Conservation (phyloP, 176 grass and related monocot genomes). For the Dendrocalamus sinicus region DNA sequence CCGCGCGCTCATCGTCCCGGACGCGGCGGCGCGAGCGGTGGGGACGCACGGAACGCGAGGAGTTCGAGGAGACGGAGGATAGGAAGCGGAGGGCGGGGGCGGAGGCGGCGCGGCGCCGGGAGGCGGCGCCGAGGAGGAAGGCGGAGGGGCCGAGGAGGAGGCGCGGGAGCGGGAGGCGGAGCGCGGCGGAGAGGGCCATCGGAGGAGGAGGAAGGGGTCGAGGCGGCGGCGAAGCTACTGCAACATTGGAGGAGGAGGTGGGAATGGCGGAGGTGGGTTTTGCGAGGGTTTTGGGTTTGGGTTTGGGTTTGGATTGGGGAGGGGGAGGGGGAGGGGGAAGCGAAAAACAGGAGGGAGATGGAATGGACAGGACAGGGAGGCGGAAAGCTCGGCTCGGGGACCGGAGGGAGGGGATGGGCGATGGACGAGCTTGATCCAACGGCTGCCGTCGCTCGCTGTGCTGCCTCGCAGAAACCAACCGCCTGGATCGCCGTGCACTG, state of each 20-base stretch:
- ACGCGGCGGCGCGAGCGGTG: conserved; percentile 31
- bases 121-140: conserved; percentile 34
- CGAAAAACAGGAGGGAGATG: not conserved
- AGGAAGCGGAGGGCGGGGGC: conserved; percentile 44
- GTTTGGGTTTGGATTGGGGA: conserved; percentile 52
- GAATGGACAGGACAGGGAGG: not conserved
- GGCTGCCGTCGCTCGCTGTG: not conserved
- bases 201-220: not conserved
- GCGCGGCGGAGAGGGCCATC: conserved; percentile 67
- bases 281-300: conserved; percentile 61
- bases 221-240: not conserved
- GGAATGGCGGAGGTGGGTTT: conserved; percentile 39
- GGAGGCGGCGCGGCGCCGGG: conserved; percentile 44
- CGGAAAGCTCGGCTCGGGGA: not conserved
- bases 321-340: not conserved
- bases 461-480: not conserved
- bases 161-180: conserved; percentile 60
- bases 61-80: conserved; percentile 7
- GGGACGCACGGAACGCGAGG: not conserved
- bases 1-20: conserved; percentile 12
- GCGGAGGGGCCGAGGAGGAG: conserved; percentile 38
- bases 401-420: not conserved
- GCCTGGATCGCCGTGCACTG: not conserved
- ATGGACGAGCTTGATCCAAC: not conserved
- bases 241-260: conserved; percentile 19